Conservation (phyloP, 108 stramenopile species). For the Nitzschia sp. region DNA sequence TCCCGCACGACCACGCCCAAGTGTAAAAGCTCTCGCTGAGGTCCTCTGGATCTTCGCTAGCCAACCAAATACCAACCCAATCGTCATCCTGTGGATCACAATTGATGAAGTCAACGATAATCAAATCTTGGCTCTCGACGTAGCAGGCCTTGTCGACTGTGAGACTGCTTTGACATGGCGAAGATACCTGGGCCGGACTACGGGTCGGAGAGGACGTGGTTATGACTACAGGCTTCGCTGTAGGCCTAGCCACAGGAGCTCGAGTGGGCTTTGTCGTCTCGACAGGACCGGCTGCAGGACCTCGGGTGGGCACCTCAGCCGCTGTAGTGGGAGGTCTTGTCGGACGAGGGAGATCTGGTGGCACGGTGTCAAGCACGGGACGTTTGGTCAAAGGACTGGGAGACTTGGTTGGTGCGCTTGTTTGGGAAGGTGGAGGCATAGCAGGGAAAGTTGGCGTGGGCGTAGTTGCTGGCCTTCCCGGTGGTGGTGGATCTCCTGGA, state of each 20-base stretch:
- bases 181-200: no score
- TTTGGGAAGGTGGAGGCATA: neutral
- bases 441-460: neutral
- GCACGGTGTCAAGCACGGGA: neutral
- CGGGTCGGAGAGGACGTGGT: no score
- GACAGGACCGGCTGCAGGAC: no score
- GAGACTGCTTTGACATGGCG: neutral
- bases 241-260: no score
- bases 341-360: neutral
- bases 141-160: slow-evolving; percentile 15
- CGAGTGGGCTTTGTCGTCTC: no score
- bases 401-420: neutral
- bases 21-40: slow-evolving; percentile 9
- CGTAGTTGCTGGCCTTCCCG: neutral
- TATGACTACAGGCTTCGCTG: no score
- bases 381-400: neutral
- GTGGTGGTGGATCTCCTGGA: neutral
- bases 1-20: slow-evolving; percentile 28
- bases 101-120: slow-evolving; percentile 17
- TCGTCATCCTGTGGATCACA: slow-evolving; percentile 18
- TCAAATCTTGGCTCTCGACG: slow-evolving; percentile 1
- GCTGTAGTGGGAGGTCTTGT: neutral
- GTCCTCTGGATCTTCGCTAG: neutral
- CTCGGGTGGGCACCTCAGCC: neutral
- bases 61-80: slow-evolving; percentile 29